Base-by-base conservation (phyloP, 768 basidiomycete species). In the Dioszegia crocea region DNA sequence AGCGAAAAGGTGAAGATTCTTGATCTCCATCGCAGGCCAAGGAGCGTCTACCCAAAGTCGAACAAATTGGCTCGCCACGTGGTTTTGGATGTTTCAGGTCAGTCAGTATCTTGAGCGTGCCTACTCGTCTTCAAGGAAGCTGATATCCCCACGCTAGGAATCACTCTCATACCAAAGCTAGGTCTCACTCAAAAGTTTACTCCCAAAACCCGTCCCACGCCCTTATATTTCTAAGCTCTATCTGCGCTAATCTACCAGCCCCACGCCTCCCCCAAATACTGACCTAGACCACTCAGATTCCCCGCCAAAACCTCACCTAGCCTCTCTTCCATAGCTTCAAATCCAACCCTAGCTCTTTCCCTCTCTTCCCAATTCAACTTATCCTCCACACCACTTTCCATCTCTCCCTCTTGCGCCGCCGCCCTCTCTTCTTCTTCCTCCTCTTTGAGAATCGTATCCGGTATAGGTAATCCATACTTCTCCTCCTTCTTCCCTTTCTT, bases 401-500 rank as follows among this genome's bases (percentile, higher is more conserved):
- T 63, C 12, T 62, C 60, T 24, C 53, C 60, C n/a, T 57, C 48
- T 24, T 52, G 23, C 6, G 43, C 55, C 19, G 39, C 55, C n/a
- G 39, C 58, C 38, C 51, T 75, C 49, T 84, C 83, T 55, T 82
- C 81, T 17, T 86, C 88, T n/a, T 84, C 87, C n/a, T 83, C 81
- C 21, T 88, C 88, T 61, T 89, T 87, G 36, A 89, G 79, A 21
- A 89, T 54, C 0, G 87, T 62, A 2, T 67, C 68, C 29, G 76
- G 76, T 4, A 75, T 90, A 4, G 92, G 92, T 75, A 94, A 89
- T 0, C 91, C 91, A 75, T 92, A 94, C 63, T 89, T 88, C 58
- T 93, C 89, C 21, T 83, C 86, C 65, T 66, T 61, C 57, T 68
- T 65, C 61, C 63, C 57, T 41, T 57, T 52, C 53, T 54, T 30